These are phyloP conservation scores for Alternaria metachromatica DNA, from an alignment of 2,329 filamentous ascomycete species.

Conservation along the genomic window DNA sequence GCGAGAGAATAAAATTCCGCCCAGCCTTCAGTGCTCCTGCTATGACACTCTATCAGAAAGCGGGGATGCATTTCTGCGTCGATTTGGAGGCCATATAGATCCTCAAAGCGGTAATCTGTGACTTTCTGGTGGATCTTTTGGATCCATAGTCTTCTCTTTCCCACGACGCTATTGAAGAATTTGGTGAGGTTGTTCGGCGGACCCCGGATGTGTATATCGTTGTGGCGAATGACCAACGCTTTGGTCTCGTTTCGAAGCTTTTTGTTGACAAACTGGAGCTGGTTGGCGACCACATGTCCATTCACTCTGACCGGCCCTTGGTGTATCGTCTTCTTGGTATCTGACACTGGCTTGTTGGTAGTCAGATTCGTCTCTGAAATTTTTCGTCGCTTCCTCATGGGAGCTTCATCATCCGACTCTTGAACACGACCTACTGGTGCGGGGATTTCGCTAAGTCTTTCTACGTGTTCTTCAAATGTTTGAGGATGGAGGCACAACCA, in stretches of 20 bases:
- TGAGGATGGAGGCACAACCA: not conserved
- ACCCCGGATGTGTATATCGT: not conserved
- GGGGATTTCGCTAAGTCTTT: not conserved
- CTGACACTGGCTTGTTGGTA: not conserved
- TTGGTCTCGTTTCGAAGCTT: constrained; percentile 8
- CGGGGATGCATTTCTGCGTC: not conserved
- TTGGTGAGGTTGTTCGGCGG: not conserved
- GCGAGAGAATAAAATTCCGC: not conserved
- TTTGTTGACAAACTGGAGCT: constrained; percentile 7
- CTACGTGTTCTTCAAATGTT: not conserved
- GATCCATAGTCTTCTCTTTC: not conserved
- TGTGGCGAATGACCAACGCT: not conserved
- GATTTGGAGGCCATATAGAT: not conserved
- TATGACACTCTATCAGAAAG: not conserved
- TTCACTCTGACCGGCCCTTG: not conserved
- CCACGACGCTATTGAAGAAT: not conserved
- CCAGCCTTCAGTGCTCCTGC: not conserved
- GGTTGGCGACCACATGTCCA: not conserved
- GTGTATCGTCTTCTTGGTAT: not conserved
- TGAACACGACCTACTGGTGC: not conserved
- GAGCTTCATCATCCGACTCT: not conserved
- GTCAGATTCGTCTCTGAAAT: not conserved
- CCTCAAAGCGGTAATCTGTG: not conserved
- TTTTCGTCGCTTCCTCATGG: not conserved
- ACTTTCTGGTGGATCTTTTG: not conserved